Base-by-base conservation (phyloP, 2,329 filamentous ascomycete species). In the Waltergamsia citrina region DNA sequence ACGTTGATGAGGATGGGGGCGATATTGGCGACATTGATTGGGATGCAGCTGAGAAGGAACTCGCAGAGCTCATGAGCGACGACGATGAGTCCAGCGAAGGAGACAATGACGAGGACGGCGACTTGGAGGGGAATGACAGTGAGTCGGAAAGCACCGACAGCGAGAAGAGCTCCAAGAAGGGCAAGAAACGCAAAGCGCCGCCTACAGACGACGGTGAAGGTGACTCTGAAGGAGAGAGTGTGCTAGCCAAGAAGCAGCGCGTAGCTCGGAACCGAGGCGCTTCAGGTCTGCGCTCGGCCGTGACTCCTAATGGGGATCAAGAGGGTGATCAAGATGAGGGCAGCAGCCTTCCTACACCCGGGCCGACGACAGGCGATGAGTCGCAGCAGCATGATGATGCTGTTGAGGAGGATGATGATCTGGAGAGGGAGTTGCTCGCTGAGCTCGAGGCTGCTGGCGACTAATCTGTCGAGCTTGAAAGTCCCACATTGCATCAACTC, bases 61-160 rank as follows among this genome's bases (percentile, higher is more conserved):
- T 93, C 8, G 74, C 73, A 11, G 84, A 85, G 29, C 88, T 92
- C 44, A 60, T 92, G 43, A 71, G 70, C 8, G 44, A 38, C 3
- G 43, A 41, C 15, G 36, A 40, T n/a, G 37, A 33, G 20, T 41
- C 47, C 0, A 45, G 45, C 7, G 44, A 48, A 6, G 29, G 29
- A 12, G 37, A 43, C 8, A 42, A 40, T 9, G 46, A 38, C 3
- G 41, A 39, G 9, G 33, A 38, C 15, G 33, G 20, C 5, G 33
- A 34, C 4, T 30, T 37, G 11, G 37, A 37, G 1, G 33, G 36
- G 9, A 30, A 32, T 11, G 43, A 42, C 14, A 32, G 30, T 15
- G 36, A 42, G 17, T 38, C 41, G 6, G 38, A 43, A 5, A 35
- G 34, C 12, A 29, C 29, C 18, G 42, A 41, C 22, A 42, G 41